A percentile compares a stretch with the other conserved stretches of the same genome.
These are phyloP conservation scores for Microdochium bolleyi DNA, from an alignment of 2,329 filamentous ascomycete genomes.

Conservation along the genomic window DNA sequence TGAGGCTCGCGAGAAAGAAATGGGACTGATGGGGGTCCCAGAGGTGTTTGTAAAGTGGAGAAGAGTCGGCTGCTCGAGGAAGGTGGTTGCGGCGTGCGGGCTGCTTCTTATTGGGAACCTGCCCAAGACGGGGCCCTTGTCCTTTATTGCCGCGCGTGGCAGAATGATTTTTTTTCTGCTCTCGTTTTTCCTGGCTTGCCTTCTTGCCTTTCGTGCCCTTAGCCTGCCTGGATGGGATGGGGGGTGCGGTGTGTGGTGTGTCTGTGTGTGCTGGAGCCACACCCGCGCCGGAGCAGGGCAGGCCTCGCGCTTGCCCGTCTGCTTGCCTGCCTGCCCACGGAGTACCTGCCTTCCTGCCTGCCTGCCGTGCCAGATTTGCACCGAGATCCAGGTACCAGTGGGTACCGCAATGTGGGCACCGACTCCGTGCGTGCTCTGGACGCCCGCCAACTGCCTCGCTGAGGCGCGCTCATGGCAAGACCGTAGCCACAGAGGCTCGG, in stretches of 20 bases:
- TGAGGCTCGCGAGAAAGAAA: constrained; percentile 18
- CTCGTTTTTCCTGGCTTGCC: background rate
- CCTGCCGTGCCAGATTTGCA: background rate
- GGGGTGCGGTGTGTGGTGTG: background rate
- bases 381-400: background rate
- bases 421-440: too few species aligned
- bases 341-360: too few species aligned
- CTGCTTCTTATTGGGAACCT: background rate
- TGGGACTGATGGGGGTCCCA: constrained; percentile 1
- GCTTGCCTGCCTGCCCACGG: background rate
- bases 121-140: background rate
- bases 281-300: too few species aligned
- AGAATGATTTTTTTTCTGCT: background rate
- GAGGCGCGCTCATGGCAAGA: too few species aligned
- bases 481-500: too few species aligned
- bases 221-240: background rate
- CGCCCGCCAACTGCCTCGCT: too few species aligned
- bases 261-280: too few species aligned
- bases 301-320: too few species aligned
- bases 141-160: background rate
- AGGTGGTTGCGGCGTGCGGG: background rate
- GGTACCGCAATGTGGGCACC: background rate
- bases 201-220: background rate
- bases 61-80: background rate
- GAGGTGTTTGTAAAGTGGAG: constrained; percentile 1